Percentiles rank a stretch among this genome's conserved stretches.
phyloP scores from a whole-genome alignment of 2,329 filamentous ascomycete species.

The Pseudocercospora fijiensis region DNA sequence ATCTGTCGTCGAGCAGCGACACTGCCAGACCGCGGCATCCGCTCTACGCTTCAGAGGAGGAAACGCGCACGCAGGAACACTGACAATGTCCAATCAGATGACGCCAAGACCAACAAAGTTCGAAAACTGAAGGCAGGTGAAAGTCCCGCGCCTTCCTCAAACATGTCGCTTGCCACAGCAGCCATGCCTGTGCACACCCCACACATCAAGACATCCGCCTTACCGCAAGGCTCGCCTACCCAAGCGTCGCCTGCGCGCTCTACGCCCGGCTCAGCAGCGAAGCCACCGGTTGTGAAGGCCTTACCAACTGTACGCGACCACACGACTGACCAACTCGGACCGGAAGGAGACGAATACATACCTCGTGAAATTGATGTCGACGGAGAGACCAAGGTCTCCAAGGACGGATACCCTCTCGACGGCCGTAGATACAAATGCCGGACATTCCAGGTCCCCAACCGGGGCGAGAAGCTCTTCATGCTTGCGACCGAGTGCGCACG shows the following conservation, averaged over 20 bases:
- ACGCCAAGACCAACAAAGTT: conserved; percentile 52
- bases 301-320: conserved; percentile 94
- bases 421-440: conserved; percentile 86
- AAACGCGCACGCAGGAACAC: conserved; percentile 13
- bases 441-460: conserved; percentile 87
- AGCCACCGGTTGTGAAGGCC: conserved; percentile 79
- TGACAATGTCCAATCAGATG: conserved; percentile 40
- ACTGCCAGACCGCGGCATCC: background rate
- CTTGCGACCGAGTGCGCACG: conserved; percentile 95
- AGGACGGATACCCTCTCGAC: conserved; percentile 77
- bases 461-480: conserved; percentile 96
- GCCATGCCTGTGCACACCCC: conserved; percentile 57
- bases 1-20: background rate
- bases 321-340: conserved; percentile 89
- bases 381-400: conserved; percentile 89
- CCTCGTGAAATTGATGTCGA: conserved; percentile 89
- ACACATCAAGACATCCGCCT: conserved; percentile 52
- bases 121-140: conserved; percentile 32
- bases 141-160: conserved; percentile 28
- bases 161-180: conserved; percentile 52
- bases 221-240: conserved; percentile 54
- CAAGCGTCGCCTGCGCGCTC: conserved; percentile 70
- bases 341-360: conserved; percentile 89
- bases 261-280: conserved; percentile 64
- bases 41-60: background rate